Conservation (phyloP, 495 filamentous ascomycete genomes). For the Durotheca rogersii region DNA sequence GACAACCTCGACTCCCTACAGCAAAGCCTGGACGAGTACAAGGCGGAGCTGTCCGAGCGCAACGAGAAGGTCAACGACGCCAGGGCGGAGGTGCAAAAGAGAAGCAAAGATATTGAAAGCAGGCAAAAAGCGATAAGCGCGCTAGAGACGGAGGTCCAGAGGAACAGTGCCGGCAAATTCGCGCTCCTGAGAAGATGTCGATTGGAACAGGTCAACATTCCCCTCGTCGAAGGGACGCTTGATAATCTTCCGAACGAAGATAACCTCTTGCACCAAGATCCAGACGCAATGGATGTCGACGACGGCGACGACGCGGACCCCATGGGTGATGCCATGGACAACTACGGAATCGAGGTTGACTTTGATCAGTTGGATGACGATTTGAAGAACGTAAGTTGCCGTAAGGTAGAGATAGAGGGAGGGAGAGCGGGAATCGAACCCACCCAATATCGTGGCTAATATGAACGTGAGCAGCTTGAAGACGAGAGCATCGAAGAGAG, state of each 20-base stretch:
- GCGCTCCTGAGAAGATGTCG: slow-evolving; percentile 83
- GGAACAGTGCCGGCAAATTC: slow-evolving; percentile 78
- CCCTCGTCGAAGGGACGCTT: slow-evolving; percentile 75
- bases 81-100: slow-evolving; percentile 81
- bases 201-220: slow-evolving; percentile 87
- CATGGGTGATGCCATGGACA: slow-evolving; percentile 58
- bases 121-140: slow-evolving; percentile 72
- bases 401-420: slow-evolving; percentile 1
- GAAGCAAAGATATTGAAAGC: slow-evolving; percentile 77
- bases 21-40: slow-evolving; percentile 67
- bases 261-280: slow-evolving; percentile 62
- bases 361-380: slow-evolving; percentile 86
- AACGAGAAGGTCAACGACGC: slow-evolving; percentile 76
- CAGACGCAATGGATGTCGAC: slow-evolving; percentile 87
- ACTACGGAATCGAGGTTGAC: slow-evolving; percentile 91
- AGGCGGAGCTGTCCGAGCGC: slow-evolving; percentile 63
- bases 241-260: slow-evolving; percentile 88
- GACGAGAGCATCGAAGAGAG: slow-evolving; percentile 74
- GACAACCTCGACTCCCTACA: slow-evolving; percentile 76
- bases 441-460: too few relatives aligned
- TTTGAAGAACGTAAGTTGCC: slow-evolving; percentile 66
- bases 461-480: slow-evolving; percentile 52
- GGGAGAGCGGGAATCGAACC: too few relatives aligned
- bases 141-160: slow-evolving; percentile 80
- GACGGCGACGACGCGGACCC: slow-evolving; percentile 64